A percentile compares a stretch with the other conserved stretches of the same genome.
Conservation (phyloP, 2,329 filamentous ascomycete species). For the Corniculantispora saksenae region DNA sequence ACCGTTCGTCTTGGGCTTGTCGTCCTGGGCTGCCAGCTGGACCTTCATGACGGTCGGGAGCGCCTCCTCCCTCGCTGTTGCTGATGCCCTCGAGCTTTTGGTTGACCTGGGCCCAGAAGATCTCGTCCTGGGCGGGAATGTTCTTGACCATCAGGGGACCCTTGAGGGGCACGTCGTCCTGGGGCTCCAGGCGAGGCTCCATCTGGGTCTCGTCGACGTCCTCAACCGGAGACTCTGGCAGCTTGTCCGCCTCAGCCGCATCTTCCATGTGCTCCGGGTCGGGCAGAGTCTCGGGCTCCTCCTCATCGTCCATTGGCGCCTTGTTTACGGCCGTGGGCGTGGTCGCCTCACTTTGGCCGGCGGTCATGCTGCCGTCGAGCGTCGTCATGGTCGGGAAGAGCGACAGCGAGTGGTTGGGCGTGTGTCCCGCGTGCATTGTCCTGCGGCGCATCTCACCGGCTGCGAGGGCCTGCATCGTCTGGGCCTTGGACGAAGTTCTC, state of each 20-base stretch:
- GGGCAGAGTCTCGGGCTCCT: neutral
- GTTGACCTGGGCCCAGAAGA: slow-evolving; percentile 52
- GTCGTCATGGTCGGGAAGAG: slow-evolving; percentile 47
- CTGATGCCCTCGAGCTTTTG: slow-evolving; percentile 54
- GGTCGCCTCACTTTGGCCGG: slow-evolving; percentile 30
- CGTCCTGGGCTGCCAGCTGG: slow-evolving; percentile 34
- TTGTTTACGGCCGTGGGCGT: slow-evolving; percentile 29
- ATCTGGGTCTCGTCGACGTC: slow-evolving; percentile 21
- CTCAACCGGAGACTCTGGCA: neutral
- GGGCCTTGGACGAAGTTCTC: slow-evolving; percentile 38
- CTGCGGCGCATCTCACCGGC: slow-evolving; percentile 53
- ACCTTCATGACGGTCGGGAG: slow-evolving; percentile 44
- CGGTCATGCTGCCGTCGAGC: slow-evolving; percentile 35
- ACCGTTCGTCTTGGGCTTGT: slow-evolving; percentile 7
- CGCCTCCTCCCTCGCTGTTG: slow-evolving; percentile 47
- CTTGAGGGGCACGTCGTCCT: slow-evolving; percentile 48
- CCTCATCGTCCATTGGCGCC: neutral
- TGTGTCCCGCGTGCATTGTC: slow-evolving; percentile 64
- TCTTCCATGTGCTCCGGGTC: neutral
- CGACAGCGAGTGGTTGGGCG: slow-evolving; percentile 61
- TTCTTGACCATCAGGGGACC: slow-evolving; percentile 58
- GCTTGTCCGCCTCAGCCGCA: neutral
- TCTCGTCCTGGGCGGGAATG: slow-evolving; percentile 56
- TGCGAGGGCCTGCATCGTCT: slow-evolving; percentile 48
- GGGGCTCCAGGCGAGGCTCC: slow-evolving; percentile 38